Percentiles rank a stretch among this genome's conserved stretches.
Conservation (phyloP, 768 basidiomycete species). For the Tricholoma sp. region DNA sequence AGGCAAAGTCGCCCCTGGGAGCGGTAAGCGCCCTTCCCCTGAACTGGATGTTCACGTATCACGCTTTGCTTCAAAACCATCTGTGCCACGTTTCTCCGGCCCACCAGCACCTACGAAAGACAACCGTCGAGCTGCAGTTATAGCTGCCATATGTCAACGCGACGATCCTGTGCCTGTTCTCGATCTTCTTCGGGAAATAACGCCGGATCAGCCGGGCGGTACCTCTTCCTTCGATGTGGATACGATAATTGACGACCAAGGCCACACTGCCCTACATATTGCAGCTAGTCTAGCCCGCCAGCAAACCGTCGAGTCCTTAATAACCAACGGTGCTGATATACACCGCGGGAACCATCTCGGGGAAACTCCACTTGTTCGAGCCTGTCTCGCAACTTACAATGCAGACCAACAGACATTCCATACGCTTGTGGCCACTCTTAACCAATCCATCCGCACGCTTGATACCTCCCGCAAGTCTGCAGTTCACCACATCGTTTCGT, state of each 20-base stretch:
- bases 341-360: constrained; percentile 90
- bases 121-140: constrained; percentile 54
- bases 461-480: constrained; percentile 85
- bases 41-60: constrained; percentile 43
- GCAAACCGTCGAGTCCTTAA: constrained; percentile 61
- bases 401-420: constrained; percentile 76
- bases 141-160: constrained; percentile 61
- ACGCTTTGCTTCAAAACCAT: constrained; percentile 68
- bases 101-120: constrained; percentile 47
- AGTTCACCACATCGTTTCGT: constrained; percentile 85
- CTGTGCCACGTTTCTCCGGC: constrained; percentile 47
- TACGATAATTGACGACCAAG: constrained; percentile 87
- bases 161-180: constrained; percentile 65
- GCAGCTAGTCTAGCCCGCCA: constrained; percentile 82
- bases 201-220: constrained; percentile 28
- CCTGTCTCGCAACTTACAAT: constrained; percentile 84
- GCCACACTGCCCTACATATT: constrained; percentile 91
- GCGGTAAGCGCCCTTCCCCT: constrained; percentile 26
- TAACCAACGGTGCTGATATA: constrained; percentile 78
- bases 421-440: constrained; percentile 55
- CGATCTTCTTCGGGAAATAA: constrained; percentile 61
- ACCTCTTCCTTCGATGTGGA: constrained; percentile 57
- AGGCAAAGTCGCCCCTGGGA: constrained; percentile 29
- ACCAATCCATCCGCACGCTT: constrained; percentile 77
- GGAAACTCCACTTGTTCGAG: constrained; percentile 91